A percentile compares a stretch with the other conserved stretches of the same genome.
phyloP scores from a whole-genome alignment of 495 filamentous ascomycete genomes.

The Cercophora scortea region DNA sequence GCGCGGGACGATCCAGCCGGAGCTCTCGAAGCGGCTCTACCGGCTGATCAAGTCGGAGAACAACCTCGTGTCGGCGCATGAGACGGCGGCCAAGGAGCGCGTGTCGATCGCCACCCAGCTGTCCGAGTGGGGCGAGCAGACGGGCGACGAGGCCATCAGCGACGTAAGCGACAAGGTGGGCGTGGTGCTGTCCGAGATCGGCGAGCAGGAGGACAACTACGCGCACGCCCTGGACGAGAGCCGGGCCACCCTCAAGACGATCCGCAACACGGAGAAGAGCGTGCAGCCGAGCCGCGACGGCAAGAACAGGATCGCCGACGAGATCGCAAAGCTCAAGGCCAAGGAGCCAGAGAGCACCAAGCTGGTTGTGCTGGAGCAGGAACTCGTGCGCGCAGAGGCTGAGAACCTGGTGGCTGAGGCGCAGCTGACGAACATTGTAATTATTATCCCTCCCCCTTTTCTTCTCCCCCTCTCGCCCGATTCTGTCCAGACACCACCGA shows the following conservation, averaged over 20 bases:
- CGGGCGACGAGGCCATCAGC: conserved; percentile 73
- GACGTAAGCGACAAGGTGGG: conserved; percentile 93
- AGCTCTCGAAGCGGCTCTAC: conserved; percentile 76
- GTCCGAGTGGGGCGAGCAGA: conserved; percentile 93
- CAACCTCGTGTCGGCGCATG: conserved; percentile 71
- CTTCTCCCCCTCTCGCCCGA: not conserved
- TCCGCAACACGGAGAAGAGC: conserved; percentile 82
- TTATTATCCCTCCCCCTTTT: not conserved
- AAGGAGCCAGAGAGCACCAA: conserved; percentile 77
- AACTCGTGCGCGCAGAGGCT: conserved; percentile 89
- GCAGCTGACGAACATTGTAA: conserved; percentile 88
- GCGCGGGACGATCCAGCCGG: conserved; percentile 72
- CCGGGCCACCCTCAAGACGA: conserved; percentile 71
- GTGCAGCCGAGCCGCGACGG: conserved; percentile 89
- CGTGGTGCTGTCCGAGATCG: conserved; percentile 82
- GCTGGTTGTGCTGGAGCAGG: conserved; percentile 81
- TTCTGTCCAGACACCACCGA: not conserved
- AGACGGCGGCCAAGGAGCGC: conserved; percentile 73
- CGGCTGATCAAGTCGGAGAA: conserved; percentile 90
- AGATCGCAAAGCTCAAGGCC: conserved; percentile 80
- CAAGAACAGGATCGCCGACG: conserved; percentile 76
- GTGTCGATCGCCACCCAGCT: conserved; percentile 78
- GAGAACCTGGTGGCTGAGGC: conserved; percentile 94
- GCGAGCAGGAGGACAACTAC: conserved; percentile 83
- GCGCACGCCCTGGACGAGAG: conserved; percentile 81